Conservation (phyloP, 2,329 filamentous ascomycete genomes). For the Ascochyta viciae-villosae region DNA sequence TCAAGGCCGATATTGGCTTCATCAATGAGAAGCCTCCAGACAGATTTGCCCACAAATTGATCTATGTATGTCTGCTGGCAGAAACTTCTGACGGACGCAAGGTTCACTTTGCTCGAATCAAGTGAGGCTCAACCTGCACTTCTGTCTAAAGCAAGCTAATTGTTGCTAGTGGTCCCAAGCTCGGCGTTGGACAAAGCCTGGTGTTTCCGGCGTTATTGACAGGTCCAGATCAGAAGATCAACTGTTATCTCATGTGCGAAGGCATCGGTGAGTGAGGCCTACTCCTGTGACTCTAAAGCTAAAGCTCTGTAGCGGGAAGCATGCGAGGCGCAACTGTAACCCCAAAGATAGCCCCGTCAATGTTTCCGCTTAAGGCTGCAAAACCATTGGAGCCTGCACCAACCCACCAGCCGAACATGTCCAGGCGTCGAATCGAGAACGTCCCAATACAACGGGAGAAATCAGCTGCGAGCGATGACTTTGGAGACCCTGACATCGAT, state of each 20-base stretch:
- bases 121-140: slow-evolving; percentile 44
- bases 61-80: slow-evolving; percentile 76
- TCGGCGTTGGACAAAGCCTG: slow-evolving; percentile 68
- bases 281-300: background rate
- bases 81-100: slow-evolving; percentile 74
- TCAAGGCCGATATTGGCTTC: slow-evolving; percentile 74
- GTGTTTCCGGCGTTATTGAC: slow-evolving; percentile 65
- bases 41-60: slow-evolving; percentile 67
- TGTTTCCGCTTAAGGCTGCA: slow-evolving; percentile 50
- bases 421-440: slow-evolving; percentile 37
- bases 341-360: slow-evolving; percentile 55
- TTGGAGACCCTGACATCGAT: slow-evolving; percentile 60
- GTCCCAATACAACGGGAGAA: slow-evolving; percentile 10
- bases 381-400: slow-evolving; percentile 14
- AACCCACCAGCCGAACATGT: slow-evolving; percentile 36
- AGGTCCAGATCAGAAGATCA: slow-evolving; percentile 64
- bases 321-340: slow-evolving; percentile 60
- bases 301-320: slow-evolving; percentile 59
- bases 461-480: slow-evolving; percentile 53
- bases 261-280: slow-evolving; percentile 67
- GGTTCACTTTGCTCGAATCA: slow-evolving; percentile 70
- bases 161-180: slow-evolving; percentile 67
- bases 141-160: slow-evolving; percentile 9
- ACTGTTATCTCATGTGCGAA: slow-evolving; percentile 81
- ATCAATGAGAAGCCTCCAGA: slow-evolving; percentile 69